Evolutionary conservation across 1,284 basidiomycete species (phyloP).

Genomic region (Sporisorium exsertum): DNA sequence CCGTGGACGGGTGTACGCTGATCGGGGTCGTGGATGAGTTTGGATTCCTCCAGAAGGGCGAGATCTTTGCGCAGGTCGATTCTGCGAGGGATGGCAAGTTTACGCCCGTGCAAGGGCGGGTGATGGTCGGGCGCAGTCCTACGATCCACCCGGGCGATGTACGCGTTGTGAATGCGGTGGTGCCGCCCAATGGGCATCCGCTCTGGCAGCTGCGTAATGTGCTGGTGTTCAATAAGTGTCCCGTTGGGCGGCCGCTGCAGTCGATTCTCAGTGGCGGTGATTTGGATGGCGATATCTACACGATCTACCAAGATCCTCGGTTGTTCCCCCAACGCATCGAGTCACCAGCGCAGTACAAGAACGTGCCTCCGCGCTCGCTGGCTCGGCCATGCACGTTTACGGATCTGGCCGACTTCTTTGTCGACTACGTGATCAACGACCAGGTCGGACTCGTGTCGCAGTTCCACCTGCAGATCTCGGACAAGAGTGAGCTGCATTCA

Average conservation of each 20-base stretch:
- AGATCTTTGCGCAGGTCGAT: constrained; percentile 46
- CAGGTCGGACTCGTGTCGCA: constrained; percentile 72
- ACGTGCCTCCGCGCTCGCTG: constrained; percentile 73
- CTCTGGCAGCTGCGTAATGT: constrained; percentile 43
- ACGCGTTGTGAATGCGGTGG: constrained; percentile 39
- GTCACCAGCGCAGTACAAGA: constrained; percentile 74
- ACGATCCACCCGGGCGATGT: constrained; percentile 53
- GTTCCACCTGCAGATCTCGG: constrained; percentile 79
- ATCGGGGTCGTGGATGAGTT: constrained; percentile 50
- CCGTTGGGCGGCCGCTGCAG: constrained; percentile 28
- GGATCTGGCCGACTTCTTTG: constrained; percentile 80
- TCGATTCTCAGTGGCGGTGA: constrained; percentile 50
- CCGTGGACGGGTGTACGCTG: constrained; percentile 21
- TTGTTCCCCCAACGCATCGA: constrained; percentile 73
- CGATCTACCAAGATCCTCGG: constrained; percentile 70
- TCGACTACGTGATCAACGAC: constrained; percentile 76
- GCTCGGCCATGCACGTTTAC: constrained; percentile 74
- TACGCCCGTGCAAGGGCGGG: constrained; percentile 31
- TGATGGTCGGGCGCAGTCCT: constrained; percentile 49
- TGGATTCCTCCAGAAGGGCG: constrained; percentile 21
- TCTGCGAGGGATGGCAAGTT: constrained; percentile 8
- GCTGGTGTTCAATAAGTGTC: constrained; percentile 41
- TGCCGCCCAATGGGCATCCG: constrained; percentile 34
- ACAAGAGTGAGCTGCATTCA: constrained; percentile 75
- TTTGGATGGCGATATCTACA: constrained; percentile 67